These are phyloP conservation scores for Nemophila menziesii DNA, from an alignment of 257 asterid genomes.

Conservation along the genomic window DNA sequence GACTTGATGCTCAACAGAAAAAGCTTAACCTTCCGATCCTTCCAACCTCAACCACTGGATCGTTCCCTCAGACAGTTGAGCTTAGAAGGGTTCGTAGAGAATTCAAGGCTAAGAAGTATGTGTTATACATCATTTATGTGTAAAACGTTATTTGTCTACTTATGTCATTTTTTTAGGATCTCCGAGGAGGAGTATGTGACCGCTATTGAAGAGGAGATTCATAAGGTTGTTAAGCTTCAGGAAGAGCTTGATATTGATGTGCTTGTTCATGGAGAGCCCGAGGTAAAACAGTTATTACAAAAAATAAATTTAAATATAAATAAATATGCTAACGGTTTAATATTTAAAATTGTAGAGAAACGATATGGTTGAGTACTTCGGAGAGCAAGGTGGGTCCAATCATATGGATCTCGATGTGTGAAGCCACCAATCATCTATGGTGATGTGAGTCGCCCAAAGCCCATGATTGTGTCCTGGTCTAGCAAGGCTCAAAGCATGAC, in stretches of 20 bases:
- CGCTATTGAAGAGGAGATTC: slow-evolving; percentile 76
- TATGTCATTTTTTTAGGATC: slow-evolving; percentile 28
- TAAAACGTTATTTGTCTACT: neutral
- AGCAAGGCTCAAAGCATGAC: slow-evolving; percentile 89
- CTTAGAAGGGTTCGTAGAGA: slow-evolving; percentile 93
- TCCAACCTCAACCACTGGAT: slow-evolving; percentile 94
- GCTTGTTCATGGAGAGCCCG: slow-evolving; percentile 98
- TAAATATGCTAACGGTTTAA: neutral
- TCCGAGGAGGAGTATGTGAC: slow-evolving; percentile 77
- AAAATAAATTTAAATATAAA: neutral
- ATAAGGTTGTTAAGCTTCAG: slow-evolving; percentile 88
- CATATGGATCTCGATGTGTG: slow-evolving; percentile 95
- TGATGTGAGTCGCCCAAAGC: slow-evolving; percentile 94
- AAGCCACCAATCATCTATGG: slow-evolving; percentile 98
- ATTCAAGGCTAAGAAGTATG: slow-evolving; percentile 88
- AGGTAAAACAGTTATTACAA: slow-evolving; percentile 34
- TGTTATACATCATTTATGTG: slow-evolving; percentile 4
- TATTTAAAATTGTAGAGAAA: slow-evolving; percentile 52
- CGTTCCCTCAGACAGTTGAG: slow-evolving; percentile 92
- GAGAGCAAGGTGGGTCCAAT: slow-evolving; percentile 99
- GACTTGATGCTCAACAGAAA: slow-evolving; percentile 95
- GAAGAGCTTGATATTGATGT: slow-evolving; percentile 98
- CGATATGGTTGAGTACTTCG: slow-evolving; percentile 98
- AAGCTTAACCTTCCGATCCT: slow-evolving; percentile 91
- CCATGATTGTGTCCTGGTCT: slow-evolving; percentile 98